Percentiles rank a stretch among this genome's conserved stretches.
Evolutionary conservation across 176 grass and related monocot species (phyloP).

Genomic region (Chrysopogon serrulatus): DNA sequence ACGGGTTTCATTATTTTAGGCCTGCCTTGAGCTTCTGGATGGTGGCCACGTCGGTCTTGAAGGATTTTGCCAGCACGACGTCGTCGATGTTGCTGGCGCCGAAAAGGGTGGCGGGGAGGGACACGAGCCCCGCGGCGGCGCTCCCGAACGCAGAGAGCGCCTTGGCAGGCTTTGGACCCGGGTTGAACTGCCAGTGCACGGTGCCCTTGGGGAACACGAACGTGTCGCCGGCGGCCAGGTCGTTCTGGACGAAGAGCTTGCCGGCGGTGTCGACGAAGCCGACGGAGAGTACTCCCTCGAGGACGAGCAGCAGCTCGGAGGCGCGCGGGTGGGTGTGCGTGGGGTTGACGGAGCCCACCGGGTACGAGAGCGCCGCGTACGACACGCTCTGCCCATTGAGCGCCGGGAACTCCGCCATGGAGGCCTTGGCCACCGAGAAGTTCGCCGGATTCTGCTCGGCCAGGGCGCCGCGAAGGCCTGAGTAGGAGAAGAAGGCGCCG

Average conservation of each 20-base stretch:
- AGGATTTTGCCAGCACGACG: slow-evolving; percentile 13
- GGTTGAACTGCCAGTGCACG: slow-evolving; percentile 55
- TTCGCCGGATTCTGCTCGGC: background rate
- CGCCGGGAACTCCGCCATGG: slow-evolving; percentile 12
- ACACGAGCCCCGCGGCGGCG: background rate
- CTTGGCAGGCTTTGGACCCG: background rate
- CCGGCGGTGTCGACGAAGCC: slow-evolving; percentile 44
- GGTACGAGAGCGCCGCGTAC: no score
- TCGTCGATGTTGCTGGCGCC: slow-evolving; percentile 14
- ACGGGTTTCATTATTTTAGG: no score
- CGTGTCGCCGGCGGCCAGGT: slow-evolving; percentile 28
- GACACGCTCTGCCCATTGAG: slow-evolving; percentile 50
- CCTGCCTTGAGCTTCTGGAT: slow-evolving; percentile 9
- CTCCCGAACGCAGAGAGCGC: slow-evolving; percentile 36
- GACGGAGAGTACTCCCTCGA: slow-evolving; percentile 37
- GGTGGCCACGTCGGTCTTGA: no score
- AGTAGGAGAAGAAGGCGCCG: slow-evolving; percentile 10
- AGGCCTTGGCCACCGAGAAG: slow-evolving; percentile 15
- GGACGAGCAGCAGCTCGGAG: slow-evolving; percentile 41
- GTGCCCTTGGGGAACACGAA: slow-evolving; percentile 47
- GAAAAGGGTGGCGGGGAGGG: slow-evolving; percentile 18
- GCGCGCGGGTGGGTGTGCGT: slow-evolving; percentile 59
- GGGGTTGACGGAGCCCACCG: slow-evolving; percentile 18
- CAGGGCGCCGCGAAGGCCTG: background rate
- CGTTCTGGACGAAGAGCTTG: slow-evolving; percentile 27